phyloP scores from a whole-genome alignment of 208 protist genomes.

The Acanthamoeba healyi region DNA sequence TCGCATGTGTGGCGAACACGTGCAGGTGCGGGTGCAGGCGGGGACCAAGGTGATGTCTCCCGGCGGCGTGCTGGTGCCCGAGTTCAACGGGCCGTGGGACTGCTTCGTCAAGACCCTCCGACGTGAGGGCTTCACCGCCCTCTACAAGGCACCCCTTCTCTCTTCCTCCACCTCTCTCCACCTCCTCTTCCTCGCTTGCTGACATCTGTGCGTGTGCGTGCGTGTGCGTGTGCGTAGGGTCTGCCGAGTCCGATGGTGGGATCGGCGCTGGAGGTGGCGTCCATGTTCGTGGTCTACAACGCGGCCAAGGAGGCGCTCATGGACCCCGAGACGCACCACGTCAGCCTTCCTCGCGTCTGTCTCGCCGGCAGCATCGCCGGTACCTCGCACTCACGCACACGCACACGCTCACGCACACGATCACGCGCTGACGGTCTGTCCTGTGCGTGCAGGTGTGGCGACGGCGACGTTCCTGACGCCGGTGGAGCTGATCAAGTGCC shows the following conservation, averaged over 20 bases:
- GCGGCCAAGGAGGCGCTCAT: constrained; percentile 14
- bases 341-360: not conserved
- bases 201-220: too few relatives aligned
- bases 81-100: constrained; percentile 20
- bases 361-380: not conserved
- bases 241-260: not conserved
- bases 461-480: not conserved
- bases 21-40: constrained; percentile 8
- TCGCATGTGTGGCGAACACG: not conserved
- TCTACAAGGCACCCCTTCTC: too few relatives aligned
- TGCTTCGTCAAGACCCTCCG: not conserved
- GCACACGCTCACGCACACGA: too few relatives aligned
- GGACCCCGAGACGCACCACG: not conserved
- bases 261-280: not conserved
- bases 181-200: too few relatives aligned
- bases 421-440: too few relatives aligned
- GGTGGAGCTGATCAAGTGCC: constrained; percentile 7
- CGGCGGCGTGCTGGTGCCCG: not conserved
- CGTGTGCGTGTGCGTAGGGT: too few relatives aligned
- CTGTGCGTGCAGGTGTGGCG: too few relatives aligned
- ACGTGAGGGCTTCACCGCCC: not conserved
- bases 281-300: constrained; percentile 34
- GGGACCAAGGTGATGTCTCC: not conserved
- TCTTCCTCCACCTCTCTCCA: too few relatives aligned
- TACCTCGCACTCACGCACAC: too few relatives aligned